A percentile compares a stretch with the other conserved stretches of the same genome.
Evolutionary conservation across 768 basidiomycete genomes (phyloP).

Genomic region (Rhizopogon vinicolor): DNA sequence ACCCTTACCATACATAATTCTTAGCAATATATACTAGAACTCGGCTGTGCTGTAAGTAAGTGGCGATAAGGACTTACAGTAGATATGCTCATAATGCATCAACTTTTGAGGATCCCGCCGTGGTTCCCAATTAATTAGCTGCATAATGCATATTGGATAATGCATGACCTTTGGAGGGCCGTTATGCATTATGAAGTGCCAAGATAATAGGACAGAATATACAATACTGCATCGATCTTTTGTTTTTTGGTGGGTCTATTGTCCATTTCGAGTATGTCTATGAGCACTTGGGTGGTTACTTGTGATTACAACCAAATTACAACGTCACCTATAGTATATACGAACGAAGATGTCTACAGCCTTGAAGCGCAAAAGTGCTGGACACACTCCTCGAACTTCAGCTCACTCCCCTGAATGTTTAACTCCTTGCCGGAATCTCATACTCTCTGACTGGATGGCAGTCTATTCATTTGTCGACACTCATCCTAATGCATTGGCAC

Average conservation of each 20-base stretch:
- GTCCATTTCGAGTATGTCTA: not conserved
- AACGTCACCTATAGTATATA: not conserved
- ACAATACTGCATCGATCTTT: not conserved
- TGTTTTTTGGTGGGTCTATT: not conserved
- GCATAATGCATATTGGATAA: not conserved
- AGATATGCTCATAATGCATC: not conserved
- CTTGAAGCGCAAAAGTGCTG: not conserved
- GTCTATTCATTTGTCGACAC: constrained; percentile 6
- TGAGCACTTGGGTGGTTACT: not conserved
- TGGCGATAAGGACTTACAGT: too few relatives aligned
- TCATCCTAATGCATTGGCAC: constrained; percentile 3
- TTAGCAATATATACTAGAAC: too few relatives aligned
- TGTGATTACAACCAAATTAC: not conserved
- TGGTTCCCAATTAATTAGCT: not conserved
- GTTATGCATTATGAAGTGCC: not conserved
- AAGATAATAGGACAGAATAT: not conserved
- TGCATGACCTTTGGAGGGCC: not conserved
- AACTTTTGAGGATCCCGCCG: not conserved
- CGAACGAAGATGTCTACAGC: not conserved
- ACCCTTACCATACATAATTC: too few relatives aligned
- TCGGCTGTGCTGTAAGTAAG: too few relatives aligned
- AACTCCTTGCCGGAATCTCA: not conserved
- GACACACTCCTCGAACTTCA: not conserved
- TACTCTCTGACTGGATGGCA: constrained; percentile 8
- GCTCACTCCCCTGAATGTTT: not conserved